These are phyloP conservation scores for Metschnikowia hibisci DNA, from an alignment of 805 yeast species.

Conservation along the genomic window DNA sequence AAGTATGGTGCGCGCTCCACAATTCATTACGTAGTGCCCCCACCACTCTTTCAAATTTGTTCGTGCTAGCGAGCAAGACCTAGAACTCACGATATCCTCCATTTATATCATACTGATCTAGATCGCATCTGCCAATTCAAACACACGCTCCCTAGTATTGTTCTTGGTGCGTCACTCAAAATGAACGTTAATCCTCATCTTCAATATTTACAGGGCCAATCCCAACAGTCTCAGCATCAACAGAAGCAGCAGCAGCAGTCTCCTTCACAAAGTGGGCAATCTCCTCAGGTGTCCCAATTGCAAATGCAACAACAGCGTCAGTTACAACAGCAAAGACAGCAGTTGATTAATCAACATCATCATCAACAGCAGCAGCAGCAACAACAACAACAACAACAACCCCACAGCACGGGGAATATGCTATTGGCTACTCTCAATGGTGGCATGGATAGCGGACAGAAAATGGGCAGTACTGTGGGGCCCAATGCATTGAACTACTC, in stretches of 20 bases:
- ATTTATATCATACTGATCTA: neutral
- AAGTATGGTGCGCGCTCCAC: slow-evolving; percentile 1
- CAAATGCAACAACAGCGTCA: slow-evolving; percentile 29
- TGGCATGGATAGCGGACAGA: slow-evolving; percentile 16
- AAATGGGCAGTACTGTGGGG: neutral
- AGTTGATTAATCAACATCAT: slow-evolving; percentile 29
- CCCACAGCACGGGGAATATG: slow-evolving; percentile 26
- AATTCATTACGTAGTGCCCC: slow-evolving; percentile 6
- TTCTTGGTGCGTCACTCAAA: neutral
- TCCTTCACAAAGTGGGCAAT: slow-evolving; percentile 21
- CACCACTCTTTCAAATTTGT: slow-evolving; percentile 8
- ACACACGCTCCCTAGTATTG: neutral
- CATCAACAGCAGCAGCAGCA: slow-evolving; percentile 24
- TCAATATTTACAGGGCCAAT: slow-evolving; percentile 32
- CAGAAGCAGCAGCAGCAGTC: slow-evolving; percentile 28
- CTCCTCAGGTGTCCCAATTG: slow-evolving; percentile 35
- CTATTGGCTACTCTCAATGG: slow-evolving; percentile 36
- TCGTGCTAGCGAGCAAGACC: slow-evolving; percentile 1
- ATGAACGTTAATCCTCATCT: slow-evolving; percentile 44
- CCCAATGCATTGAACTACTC: slow-evolving; percentile 9
- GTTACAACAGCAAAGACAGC: slow-evolving; percentile 31
- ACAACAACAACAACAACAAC: slow-evolving; percentile 13
- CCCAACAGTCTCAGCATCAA: slow-evolving; percentile 16
- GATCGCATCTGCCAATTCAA: neutral
- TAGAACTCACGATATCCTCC: neutral